Conservation (phyloP, 2,329 filamentous ascomycete genomes). For the Colletotrichum aenigma region DNA sequence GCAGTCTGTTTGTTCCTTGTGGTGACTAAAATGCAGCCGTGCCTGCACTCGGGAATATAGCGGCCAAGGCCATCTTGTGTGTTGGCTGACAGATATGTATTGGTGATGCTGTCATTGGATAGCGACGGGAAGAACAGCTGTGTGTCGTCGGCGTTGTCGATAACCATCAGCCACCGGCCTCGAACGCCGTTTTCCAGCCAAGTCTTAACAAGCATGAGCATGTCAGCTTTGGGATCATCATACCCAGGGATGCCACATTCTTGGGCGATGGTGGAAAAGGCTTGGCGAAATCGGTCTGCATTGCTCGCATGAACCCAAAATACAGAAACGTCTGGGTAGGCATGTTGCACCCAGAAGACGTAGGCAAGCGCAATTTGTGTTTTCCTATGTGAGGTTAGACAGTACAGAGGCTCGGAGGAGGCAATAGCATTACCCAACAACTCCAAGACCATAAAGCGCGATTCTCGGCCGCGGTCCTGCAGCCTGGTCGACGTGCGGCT, state of each 20-base stretch:
- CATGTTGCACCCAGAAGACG: constrained; percentile 24
- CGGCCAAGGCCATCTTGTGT: not conserved
- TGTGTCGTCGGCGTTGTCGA: not conserved
- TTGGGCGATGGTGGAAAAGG: constrained; percentile 28
- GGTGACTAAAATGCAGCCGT: constrained; percentile 35
- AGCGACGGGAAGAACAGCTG: not conserved
- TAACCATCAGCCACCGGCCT: not conserved
- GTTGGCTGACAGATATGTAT: not conserved
- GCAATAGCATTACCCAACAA: constrained; percentile 23
- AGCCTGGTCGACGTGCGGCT: not conserved
- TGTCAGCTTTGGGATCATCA: constrained; percentile 24
- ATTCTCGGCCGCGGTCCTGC: not conserved
- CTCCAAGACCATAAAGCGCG: constrained; percentile 27
- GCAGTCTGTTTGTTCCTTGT: constrained; percentile 37
- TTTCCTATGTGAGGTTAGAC: constrained; percentile 27
- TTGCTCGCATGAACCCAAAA: constrained; percentile 39
- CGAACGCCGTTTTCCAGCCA: constrained; percentile 28
- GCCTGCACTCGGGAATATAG: constrained; percentile 30
- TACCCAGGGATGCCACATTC: constrained; percentile 27
- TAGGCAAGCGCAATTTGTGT: constrained; percentile 35
- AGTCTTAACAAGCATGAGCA: constrained; percentile 27
- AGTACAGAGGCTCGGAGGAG: not conserved
- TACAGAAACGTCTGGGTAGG: constrained; percentile 27
- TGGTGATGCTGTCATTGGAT: not conserved
- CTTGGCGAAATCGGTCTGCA: constrained; percentile 30